phyloP scores from a whole-genome alignment of 768 basidiomycete species.

The Termitomyces sp. region DNA sequence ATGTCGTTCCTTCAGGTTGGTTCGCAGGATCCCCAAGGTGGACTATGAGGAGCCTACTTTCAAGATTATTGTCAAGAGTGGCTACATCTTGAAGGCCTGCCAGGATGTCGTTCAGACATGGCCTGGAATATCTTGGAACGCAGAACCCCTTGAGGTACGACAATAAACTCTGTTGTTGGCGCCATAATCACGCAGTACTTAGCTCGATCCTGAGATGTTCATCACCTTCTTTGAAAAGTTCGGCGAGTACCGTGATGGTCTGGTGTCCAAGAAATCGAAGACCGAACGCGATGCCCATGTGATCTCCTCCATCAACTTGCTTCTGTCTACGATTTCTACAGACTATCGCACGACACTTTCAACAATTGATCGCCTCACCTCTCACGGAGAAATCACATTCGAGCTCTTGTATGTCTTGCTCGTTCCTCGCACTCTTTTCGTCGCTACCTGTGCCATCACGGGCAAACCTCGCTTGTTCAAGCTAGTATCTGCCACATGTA shows the following conservation, averaged over 20 bases:
- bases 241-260: constrained; percentile 38
- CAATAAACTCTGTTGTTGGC: not conserved
- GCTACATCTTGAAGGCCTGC: constrained; percentile 54
- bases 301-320: constrained; percentile 45
- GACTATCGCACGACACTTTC: constrained; percentile 51
- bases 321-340: constrained; percentile 46
- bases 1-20: constrained; percentile 35
- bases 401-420: constrained; percentile 55
- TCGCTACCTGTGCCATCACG: constrained; percentile 52
- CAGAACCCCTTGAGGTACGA: constrained; percentile 52
- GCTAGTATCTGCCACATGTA: constrained; percentile 39
- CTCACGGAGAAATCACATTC: constrained; percentile 58
- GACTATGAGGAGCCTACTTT: constrained; percentile 43
- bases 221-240: constrained; percentile 52
- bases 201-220: constrained; percentile 60
- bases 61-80: constrained; percentile 58
- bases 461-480: constrained; percentile 50
- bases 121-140: constrained; percentile 62
- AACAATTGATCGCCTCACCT: constrained; percentile 44
- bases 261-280: constrained; percentile 35
- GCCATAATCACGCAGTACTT: not conserved
- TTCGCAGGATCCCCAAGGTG: constrained; percentile 45
- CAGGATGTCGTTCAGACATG: constrained; percentile 56
- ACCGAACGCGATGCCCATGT: constrained; percentile 41
- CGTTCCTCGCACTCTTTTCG: constrained; percentile 50